Evolutionary conservation across 768 basidiomycete genomes (phyloP), one percentile per base, ranked within the genome.

Genomic region (Leccinellum luteum): DNA sequence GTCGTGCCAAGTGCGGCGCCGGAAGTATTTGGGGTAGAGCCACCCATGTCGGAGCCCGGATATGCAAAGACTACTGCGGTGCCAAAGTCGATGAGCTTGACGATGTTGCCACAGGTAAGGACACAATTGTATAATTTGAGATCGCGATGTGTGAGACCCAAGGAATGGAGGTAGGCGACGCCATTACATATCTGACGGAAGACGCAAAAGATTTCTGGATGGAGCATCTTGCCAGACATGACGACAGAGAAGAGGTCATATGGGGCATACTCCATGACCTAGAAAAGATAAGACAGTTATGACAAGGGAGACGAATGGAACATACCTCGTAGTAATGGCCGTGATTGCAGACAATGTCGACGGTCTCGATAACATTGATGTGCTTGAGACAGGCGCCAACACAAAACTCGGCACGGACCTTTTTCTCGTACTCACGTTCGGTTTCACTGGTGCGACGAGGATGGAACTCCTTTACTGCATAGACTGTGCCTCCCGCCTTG

Each of bases 221-320:
- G 89, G 59, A 87, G 85, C 97, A 99, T 99, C 77, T 94, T 97
- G 62, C 93, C 92, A 15, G 95, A 94, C 97, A 99, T 99, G 81
- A 99, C 97, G 69, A 98, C 95, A 58, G 90, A 92, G 78, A 99
- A 99, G 56, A 99, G 86, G 76, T 99, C 97, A 69, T 87, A 97
- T 17, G 97, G 97, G 3, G 97, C 97, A 67, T 97, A 98, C 74
- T 98, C 96, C 97, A 99, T 99, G 77, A 98, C 90, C 95, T 98
- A 70, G 3, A 44, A 28, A 8, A 44, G 51, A 13, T 62, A 38
- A 66, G 62, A 49, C 13, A 51, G 15, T 4, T n/a, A 8, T 35
- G 27, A 60, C 35, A 50, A 54, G 60, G 47, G 51, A n/a, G 1
- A 32, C 38, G 54, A 38, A 54, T 52, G 58, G 60, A 21, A 12